These are phyloP conservation scores for Talaromyces stipitatus DNA, from an alignment of 495 filamentous ascomycete species.

Conservation along the genomic window DNA sequence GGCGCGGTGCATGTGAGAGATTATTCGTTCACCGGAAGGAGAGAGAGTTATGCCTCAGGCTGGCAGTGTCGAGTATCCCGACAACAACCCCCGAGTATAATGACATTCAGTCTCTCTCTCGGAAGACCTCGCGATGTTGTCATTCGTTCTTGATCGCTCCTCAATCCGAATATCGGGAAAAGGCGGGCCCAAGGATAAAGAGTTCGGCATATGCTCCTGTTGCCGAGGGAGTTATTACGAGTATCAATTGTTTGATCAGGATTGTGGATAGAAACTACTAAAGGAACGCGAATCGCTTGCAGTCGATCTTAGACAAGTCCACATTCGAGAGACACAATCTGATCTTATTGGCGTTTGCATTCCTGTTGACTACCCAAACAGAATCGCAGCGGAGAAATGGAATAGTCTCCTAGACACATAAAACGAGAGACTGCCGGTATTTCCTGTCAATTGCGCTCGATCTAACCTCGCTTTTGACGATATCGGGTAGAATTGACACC, in stretches of 20 bases:
- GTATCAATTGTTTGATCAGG: not conserved
- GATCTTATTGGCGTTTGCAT: not conserved
- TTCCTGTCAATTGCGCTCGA: not conserved
- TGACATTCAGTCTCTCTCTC: not conserved
- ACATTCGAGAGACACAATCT: not conserved
- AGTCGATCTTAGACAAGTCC: not conserved
- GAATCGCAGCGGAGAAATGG: not conserved
- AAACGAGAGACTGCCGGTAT: not conserved
- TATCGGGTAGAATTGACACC: not conserved
- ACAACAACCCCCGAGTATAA: not conserved
- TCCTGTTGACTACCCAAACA: not conserved
- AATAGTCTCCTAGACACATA: too few relatives aligned
- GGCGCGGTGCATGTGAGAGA: not conserved
- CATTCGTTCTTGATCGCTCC: not conserved
- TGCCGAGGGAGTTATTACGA: not conserved
- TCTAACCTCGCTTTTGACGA: not conserved
- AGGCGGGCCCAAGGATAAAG: constrained; percentile 10
- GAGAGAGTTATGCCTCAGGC: not conserved
- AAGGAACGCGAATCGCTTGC: not conserved
- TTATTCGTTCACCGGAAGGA: not conserved
- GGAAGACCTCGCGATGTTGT: not conserved
- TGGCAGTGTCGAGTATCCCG: not conserved
- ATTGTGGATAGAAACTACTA: not conserved
- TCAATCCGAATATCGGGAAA: constrained; percentile 15
- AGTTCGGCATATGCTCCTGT: not conserved